Conservation (phyloP, 2,329 filamentous ascomycete species). For the Aspergillus persii region DNA sequence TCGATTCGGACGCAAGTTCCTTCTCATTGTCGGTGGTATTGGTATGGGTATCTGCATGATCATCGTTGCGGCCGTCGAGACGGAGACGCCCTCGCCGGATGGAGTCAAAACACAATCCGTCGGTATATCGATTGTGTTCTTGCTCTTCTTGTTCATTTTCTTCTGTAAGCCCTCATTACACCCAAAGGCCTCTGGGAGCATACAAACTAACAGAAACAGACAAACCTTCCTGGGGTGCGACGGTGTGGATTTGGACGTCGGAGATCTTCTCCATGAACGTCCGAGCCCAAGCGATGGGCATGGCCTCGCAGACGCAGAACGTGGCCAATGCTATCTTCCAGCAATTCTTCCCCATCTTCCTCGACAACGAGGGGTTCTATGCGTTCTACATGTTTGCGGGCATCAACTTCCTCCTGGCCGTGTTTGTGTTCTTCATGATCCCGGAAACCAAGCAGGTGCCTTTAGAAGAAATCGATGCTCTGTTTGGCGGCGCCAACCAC, state of each 20-base stretch:
- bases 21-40: constrained; percentile 65
- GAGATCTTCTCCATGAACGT: constrained; percentile 71
- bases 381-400: constrained; percentile 57
- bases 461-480: constrained; percentile 38
- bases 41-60: constrained; percentile 72
- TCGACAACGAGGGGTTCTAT: constrained; percentile 57
- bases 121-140: constrained; percentile 66
- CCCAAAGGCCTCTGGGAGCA: too few relatives aligned
- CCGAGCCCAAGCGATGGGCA: constrained; percentile 68
- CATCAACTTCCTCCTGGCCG: constrained; percentile 50
- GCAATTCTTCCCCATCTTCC: constrained; percentile 69
- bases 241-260: constrained; percentile 69
- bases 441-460: constrained; percentile 51
- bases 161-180: constrained; percentile 29
- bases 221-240: constrained; percentile 69
- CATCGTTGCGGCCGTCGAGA: constrained; percentile 58
- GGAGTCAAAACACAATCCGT: constrained; percentile 59
- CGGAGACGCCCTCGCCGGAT: constrained; percentile 54
- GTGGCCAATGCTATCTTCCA: constrained; percentile 67
- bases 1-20: constrained; percentile 67
- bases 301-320: constrained; percentile 62
- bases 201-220: constrained; percentile 41
- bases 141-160: constrained; percentile 64
- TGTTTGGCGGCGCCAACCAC: constrained; percentile 40
- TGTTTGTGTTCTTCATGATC: constrained; percentile 52